Percentiles rank a stretch among this genome's conserved stretches.
phyloP scores from a whole-genome alignment of 163 green algal species.

The Volvox carteri region DNA sequence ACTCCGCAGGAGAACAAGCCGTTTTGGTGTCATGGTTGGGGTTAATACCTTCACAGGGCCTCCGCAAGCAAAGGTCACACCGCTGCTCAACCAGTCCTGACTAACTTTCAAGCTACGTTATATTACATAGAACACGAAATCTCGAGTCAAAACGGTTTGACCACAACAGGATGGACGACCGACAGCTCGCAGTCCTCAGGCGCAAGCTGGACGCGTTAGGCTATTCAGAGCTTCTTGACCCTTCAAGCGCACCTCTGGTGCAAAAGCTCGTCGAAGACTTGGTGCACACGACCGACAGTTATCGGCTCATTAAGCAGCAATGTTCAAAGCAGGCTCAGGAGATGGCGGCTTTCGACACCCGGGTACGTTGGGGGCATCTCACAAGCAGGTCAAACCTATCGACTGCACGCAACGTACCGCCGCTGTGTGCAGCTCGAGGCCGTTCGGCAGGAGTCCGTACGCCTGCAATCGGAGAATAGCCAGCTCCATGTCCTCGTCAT shows the following conservation, averaged over 20 bases:
- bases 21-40: too few relatives aligned
- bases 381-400: too few relatives aligned
- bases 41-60: too few relatives aligned
- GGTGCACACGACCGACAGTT: slow-evolving; percentile 80
- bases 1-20: too few relatives aligned
- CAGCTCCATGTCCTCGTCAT: slow-evolving; percentile 82
- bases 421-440: slow-evolving; percentile 73
- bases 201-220: slow-evolving; percentile 76
- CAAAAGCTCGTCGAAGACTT: slow-evolving; percentile 80
- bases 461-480: slow-evolving; percentile 79
- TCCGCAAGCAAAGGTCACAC: too few relatives aligned
- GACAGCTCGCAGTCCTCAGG: slow-evolving; percentile 50
- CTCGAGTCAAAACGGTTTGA: slow-evolving; percentile 18
- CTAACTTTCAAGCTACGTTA: too few relatives aligned
- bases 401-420: background rate
- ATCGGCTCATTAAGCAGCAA: slow-evolving; percentile 73
- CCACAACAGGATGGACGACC: slow-evolving; percentile 29
- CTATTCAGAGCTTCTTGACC: slow-evolving; percentile 75
- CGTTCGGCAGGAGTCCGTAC: slow-evolving; percentile 68
- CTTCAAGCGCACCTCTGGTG: slow-evolving; percentile 65
- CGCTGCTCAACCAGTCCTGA: too few relatives aligned
- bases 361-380: slow-evolving; percentile 58
- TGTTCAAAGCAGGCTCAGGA: slow-evolving; percentile 70
- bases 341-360: slow-evolving; percentile 64
- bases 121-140: too few relatives aligned